A percentile compares a stretch with the other conserved stretches of the same genome.
phyloP scores from a whole-genome alignment of 2,329 filamentous ascomycete genomes.

The Saccharata proteae region DNA sequence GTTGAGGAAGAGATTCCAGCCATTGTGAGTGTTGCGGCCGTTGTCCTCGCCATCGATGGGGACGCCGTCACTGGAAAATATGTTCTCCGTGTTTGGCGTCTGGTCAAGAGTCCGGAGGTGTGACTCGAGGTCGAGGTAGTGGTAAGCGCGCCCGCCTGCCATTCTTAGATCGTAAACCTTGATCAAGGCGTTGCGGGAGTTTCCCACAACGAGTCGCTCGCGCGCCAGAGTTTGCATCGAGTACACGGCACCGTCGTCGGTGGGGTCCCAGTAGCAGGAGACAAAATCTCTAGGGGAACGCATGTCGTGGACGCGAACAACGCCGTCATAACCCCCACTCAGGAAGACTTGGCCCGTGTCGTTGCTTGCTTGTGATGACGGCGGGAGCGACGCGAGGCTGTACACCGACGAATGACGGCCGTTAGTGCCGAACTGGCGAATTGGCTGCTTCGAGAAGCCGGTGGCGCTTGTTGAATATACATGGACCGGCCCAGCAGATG shows the following conservation, averaged over 20 bases:
- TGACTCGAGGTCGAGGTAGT: constrained; percentile 14
- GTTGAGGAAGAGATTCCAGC: constrained; percentile 37
- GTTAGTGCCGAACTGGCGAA: constrained; percentile 28
- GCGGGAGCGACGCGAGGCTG: constrained; percentile 30
- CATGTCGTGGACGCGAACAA: constrained; percentile 47
- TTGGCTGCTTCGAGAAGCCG: constrained; percentile 26
- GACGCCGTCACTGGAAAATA: background rate
- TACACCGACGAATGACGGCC: constrained; percentile 29
- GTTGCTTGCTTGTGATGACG: constrained; percentile 16
- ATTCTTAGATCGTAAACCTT: constrained; percentile 53
- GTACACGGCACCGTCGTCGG: constrained; percentile 47
- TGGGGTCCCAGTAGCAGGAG: constrained; percentile 40
- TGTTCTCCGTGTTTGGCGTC: background rate
- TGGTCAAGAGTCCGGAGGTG: no score
- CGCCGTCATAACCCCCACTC: constrained; percentile 47
- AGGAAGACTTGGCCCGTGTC: constrained; percentile 34
- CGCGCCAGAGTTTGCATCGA: constrained; percentile 44
- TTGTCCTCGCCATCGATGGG: background rate
- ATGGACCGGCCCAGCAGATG: constrained; percentile 31
- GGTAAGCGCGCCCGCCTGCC: constrained; percentile 29
- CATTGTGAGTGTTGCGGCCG: constrained; percentile 8
- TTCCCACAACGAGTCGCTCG: constrained; percentile 45
- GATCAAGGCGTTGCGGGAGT: constrained; percentile 44
- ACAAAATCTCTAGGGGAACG: constrained; percentile 39
- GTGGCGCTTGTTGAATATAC: constrained; percentile 39